Evolutionary conservation across 345 rosid genomes (phyloP).

Genomic region (Boechera retrofracta): DNA sequence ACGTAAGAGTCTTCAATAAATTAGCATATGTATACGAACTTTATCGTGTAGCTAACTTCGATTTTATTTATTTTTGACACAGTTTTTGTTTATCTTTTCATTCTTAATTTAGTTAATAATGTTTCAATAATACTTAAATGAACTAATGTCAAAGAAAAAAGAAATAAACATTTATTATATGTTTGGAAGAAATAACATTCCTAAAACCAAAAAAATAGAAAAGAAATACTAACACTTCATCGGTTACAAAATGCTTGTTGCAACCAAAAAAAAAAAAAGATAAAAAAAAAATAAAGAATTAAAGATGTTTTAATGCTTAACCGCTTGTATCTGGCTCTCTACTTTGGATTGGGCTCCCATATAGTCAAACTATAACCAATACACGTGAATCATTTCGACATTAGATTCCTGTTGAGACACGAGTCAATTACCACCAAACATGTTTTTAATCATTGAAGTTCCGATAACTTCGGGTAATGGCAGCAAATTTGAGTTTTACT

Average conservation of each 20-base stretch:
- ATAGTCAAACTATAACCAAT: constrained; percentile 23
- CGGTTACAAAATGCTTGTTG: background rate
- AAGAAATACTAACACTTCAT: background rate
- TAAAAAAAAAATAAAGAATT: no score
- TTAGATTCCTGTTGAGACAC: constrained; percentile 30
- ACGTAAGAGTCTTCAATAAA: no score
- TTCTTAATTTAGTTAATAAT: no score
- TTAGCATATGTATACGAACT: no score
- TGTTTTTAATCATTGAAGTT: constrained; percentile 15
- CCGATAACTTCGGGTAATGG: constrained; percentile 9
- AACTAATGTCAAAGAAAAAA: no score
- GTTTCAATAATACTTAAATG: no score
- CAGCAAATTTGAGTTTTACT: constrained; percentile 1
- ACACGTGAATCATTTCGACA: constrained; percentile 30
- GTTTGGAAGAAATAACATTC: background rate
- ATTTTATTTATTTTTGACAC: no score
- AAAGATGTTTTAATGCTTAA: background rate
- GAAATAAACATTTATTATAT: no score
- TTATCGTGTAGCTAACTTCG: no score
- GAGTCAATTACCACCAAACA: constrained; percentile 37
- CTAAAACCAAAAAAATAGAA: no score
- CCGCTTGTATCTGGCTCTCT: background rate
- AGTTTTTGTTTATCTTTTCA: no score
- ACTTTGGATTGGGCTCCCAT: background rate
- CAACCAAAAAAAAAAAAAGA: no score